Evolutionary conservation across 139 green algal species (phyloP), one percentile per base, ranked within the genome.

Genomic region (Chlorella ohadii): DNA sequence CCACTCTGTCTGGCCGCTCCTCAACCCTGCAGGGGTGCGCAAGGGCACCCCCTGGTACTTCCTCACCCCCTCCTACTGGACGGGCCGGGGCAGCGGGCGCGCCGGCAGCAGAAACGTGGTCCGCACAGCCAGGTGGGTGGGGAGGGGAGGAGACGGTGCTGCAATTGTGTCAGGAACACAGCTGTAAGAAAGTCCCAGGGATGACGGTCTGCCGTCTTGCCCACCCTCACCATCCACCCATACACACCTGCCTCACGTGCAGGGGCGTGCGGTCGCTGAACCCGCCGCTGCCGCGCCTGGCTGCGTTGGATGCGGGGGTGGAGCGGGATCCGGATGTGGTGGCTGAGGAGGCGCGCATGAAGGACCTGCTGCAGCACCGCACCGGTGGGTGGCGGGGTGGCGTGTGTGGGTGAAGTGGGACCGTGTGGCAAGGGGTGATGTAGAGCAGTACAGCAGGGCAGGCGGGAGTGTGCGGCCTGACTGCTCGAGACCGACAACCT

Each of bases 291-390:
- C n/a, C 79, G 44, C 66, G 79, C 5, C 34, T 56, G 6, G 79
- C 44, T 9, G 66, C 51, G 4, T 22, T 68, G 65, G 79, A 70
- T 11, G 33, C n/a, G 25, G 66, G 51, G 1, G 31, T 63, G n/a
- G 33, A 84, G 76, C 76, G 76, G 1, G 93, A 96, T 41, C 74
- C 87, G 31, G 94, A 97, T 85, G 94, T 97, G 34, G 36, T 72
- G 39, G 92, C 87, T 13, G 94, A 97, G 87, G 89, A 94, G 88
- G 55, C 83, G 27, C 81, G 85, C 47, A 92, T 97, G 85, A 56
- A 86, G 41, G 80, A 72, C 22, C 90, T 95, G 85, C 87, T 95
- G 67, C 47, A 91, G 57, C 79, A 87, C 76, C 67, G 85, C 47
- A 79, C 87, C 23, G 86, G 85, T 63, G 27, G 36, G 44, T 17